Conservation (phyloP, 192 early-diverging fungal genomes). For the Linnemannia exigua region DNA sequence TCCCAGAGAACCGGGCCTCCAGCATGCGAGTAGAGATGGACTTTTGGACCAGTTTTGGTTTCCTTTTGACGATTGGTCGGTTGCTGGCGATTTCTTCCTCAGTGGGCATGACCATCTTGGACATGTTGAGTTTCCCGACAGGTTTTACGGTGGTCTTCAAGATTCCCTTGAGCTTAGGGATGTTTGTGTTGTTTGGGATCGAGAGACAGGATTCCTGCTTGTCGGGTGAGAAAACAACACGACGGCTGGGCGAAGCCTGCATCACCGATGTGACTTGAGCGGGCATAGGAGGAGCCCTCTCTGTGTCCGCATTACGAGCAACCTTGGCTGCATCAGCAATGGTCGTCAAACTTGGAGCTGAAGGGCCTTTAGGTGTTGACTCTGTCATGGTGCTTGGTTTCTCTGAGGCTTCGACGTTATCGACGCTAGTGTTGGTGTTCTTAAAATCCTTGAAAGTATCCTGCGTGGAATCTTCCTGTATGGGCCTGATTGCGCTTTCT, state of each 20-base stretch:
- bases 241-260: conserved; percentile 31
- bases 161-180: conserved; percentile 24
- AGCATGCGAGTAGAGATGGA: background rate
- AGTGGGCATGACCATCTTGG: background rate
- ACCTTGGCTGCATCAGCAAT: background rate
- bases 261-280: conserved; percentile 36
- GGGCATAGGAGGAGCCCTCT: conserved; percentile 17
- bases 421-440: background rate
- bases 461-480: background rate
- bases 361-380: background rate
- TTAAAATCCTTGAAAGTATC: background rate
- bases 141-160: conserved; percentile 19
- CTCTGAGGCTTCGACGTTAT: background rate
- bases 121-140: background rate
- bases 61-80: conserved; percentile 1
- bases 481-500: background rate
- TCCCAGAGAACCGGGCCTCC: background rate
- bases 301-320: background rate
- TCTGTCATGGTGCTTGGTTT: background rate
- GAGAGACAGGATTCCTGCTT: conserved; percentile 33
- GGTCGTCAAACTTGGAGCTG: background rate
- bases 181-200: background rate
- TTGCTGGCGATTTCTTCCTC: background rate
- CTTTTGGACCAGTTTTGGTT: background rate
- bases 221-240: conserved; percentile 40